Conservation (phyloP, 2,329 filamentous ascomycete species). For the Aspergillus flavus region DNA sequence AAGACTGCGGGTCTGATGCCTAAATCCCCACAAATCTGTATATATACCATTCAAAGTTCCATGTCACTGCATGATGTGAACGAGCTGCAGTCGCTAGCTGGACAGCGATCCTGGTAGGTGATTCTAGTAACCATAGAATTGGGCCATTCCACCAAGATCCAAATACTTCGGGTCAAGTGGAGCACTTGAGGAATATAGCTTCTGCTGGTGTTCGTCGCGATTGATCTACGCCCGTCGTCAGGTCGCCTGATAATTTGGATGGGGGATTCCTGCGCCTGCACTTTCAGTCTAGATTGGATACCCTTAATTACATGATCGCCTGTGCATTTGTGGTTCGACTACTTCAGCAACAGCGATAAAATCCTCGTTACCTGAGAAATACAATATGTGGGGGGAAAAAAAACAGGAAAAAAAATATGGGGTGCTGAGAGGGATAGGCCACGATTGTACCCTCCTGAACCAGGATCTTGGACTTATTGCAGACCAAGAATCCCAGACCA, state of each 20-base stretch:
- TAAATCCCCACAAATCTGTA: background rate
- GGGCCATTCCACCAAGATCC: background rate
- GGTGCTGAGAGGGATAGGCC: background rate
- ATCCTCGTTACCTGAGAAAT: background rate
- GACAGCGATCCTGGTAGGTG: background rate
- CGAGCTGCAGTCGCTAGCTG: background rate
- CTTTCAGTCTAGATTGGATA: background rate
- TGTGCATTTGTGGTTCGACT: background rate
- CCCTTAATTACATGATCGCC: constrained; percentile 3
- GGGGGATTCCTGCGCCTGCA: constrained; percentile 1
- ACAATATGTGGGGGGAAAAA: background rate
- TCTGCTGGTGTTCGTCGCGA: background rate
- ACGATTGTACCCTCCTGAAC: background rate
- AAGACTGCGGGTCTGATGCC: background rate
- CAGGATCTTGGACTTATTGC: background rate
- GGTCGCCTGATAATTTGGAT: background rate
- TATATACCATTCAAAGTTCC: background rate
- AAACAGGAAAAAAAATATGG: background rate
- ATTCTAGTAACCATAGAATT: background rate
- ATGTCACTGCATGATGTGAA: background rate
- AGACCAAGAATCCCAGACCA: background rate
- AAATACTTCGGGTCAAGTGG: background rate
- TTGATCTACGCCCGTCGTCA: background rate
- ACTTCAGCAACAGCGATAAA: background rate
- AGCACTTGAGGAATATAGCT: background rate